Evolutionary conservation across 495 filamentous ascomycete species (phyloP), one percentile per base, ranked within the genome.

Genomic region (Aspergillus diversus): DNA sequence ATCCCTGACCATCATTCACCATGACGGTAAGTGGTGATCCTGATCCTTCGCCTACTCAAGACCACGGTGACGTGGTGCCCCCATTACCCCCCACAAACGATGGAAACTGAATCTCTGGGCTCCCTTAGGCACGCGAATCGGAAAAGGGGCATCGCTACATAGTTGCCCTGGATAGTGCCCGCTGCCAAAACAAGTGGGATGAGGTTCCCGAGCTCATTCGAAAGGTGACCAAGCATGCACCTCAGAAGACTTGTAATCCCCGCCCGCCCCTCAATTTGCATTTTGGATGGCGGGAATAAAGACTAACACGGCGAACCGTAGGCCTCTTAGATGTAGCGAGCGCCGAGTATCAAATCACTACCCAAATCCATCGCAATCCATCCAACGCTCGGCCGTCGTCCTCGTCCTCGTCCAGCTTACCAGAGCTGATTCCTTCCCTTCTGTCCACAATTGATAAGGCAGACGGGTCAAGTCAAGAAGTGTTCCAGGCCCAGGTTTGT

Each of bases 211-310:
- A 97, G 77, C 80, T 97, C 63, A 86, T 91, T 66, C 86, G 92
- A 66, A 98, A 99, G 77, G 85, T 97, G 63, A 89, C 86, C 68
- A 97, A 98, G 70, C 94, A 98, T 84, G 92, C 92, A 63, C 89
- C 92, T 50, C 87, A 93, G 35, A 87, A 90, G 69, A 84, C 84
- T 72, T 97, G 95, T 97, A 88, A 67, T 63, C 63, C 33, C 50
- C 4, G 21, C 39, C 57, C 42, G 61, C 63, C 55, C 56, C 52
- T 59, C 62, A 43, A 16, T 46, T 52, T 50, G 33, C 21, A 52
- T 60, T 15, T 34, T 67, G 33, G 7, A 33, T 43, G 17, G 47
- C 65, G 68, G 70, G 73, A 48, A 39, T 56, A 31, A 37, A 56
- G 31, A 21, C 60, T 70, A 57, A 70, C 27, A 21, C 52, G 5